Conservation (phyloP, 768 basidiomycete genomes). For the Phaffia tasmanica region DNA sequence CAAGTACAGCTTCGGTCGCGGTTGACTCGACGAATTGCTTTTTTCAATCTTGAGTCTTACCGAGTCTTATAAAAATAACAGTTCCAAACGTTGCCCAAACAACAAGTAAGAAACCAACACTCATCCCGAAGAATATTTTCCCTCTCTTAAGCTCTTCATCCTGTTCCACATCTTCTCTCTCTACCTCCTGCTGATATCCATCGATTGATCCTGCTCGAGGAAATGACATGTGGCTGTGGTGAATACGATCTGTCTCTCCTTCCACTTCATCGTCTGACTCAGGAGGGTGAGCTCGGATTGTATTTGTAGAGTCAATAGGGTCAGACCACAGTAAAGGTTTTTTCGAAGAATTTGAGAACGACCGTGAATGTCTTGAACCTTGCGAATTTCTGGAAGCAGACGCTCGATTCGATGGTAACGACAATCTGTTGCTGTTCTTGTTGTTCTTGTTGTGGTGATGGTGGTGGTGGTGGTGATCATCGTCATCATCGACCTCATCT, state of each 20-base stretch:
- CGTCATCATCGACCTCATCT: conserved; percentile 5
- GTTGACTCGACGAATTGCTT: no score
- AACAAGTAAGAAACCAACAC: conserved; percentile 9
- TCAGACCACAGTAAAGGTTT: conserved; percentile 13
- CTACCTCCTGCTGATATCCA: not conserved
- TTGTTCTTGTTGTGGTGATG: not conserved
- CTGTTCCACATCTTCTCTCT: not conserved
- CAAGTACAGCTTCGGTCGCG: no score
- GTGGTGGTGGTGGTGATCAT: not conserved
- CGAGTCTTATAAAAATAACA: not conserved
- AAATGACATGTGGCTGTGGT: not conserved
- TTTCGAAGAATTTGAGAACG: conserved; percentile 7
- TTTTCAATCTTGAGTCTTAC: not conserved
- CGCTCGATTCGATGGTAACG: not conserved
- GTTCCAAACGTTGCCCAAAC: conserved; percentile 18
- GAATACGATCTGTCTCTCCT: not conserved
- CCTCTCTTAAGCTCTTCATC: conserved; percentile 5
- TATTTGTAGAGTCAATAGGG: not conserved
- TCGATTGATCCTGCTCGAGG: not conserved
- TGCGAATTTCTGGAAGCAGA: not conserved
- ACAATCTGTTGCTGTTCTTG: not conserved
- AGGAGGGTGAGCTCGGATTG: not conserved
- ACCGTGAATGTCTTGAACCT: not conserved
- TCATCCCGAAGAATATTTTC: conserved; percentile 13
- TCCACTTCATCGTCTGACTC: not conserved